Percentiles rank a stretch among this genome's conserved stretches.
These are phyloP conservation scores for Aquanectria penicillioides DNA, from an alignment of 2,329 filamentous ascomycete species.

Conservation along the genomic window DNA sequence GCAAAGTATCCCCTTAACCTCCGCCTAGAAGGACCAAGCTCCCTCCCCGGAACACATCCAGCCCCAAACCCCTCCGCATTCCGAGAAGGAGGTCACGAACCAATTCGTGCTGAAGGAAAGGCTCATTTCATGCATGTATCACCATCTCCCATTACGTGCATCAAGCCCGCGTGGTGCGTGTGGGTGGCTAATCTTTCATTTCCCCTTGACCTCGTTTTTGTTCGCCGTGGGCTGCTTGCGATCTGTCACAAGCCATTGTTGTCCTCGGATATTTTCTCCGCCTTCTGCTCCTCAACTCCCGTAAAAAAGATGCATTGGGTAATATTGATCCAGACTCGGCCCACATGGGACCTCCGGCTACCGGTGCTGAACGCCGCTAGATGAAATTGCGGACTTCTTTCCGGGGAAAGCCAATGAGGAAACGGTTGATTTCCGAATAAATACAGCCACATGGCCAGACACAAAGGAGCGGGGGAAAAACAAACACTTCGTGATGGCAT, in stretches of 20 bases:
- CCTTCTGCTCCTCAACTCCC: not conserved
- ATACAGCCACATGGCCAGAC: slow-evolving; percentile 3
- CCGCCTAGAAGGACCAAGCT: slow-evolving; percentile 15
- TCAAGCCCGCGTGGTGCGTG: not conserved
- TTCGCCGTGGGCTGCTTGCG: not conserved
- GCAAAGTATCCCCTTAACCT: slow-evolving; percentile 26
- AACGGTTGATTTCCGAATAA: not conserved
- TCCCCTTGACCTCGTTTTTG: not conserved
- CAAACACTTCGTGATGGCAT: not conserved
- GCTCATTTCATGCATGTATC: slow-evolving; percentile 14
- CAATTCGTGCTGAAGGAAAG: not conserved
- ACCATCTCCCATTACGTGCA: not conserved
- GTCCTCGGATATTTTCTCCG: not conserved
- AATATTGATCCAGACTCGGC: not conserved
- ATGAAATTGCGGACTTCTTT: slow-evolving; percentile 24
- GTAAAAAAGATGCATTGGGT: not conserved
- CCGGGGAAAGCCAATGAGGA: slow-evolving; percentile 14
- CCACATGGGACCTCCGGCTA: slow-evolving; percentile 9
- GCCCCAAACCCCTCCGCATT: slow-evolving; percentile 14
- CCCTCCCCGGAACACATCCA: not conserved
- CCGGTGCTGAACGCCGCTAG: slow-evolving; percentile 7
- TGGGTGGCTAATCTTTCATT: slow-evolving; percentile 9
- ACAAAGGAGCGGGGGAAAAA: not conserved
- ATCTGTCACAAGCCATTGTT: not conserved
- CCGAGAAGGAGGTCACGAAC: slow-evolving; percentile 9